Conservation (phyloP, 768 basidiomycete genomes). For the Hericium alpestre region DNA sequence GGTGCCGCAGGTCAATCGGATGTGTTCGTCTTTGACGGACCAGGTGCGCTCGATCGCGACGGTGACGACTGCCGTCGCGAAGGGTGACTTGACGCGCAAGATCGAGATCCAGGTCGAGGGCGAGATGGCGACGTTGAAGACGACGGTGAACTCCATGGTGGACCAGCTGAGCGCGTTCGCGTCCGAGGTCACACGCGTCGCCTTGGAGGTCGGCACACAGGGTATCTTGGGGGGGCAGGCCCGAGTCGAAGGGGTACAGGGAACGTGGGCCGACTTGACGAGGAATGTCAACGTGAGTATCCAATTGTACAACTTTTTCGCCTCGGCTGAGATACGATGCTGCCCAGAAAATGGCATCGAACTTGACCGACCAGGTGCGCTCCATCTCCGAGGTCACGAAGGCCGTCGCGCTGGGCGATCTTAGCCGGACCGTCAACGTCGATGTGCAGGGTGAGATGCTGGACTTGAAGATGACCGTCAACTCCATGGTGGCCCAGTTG, state of each 20-base stretch:
- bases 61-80: slow-evolving; percentile 79
- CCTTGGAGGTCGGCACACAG: slow-evolving; percentile 78
- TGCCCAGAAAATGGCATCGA: slow-evolving; percentile 73
- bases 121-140: slow-evolving; percentile 74
- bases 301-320: not conserved
- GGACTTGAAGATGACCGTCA: slow-evolving; percentile 71
- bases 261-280: slow-evolving; percentile 84
- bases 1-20: slow-evolving; percentile 48
- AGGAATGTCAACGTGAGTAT: slow-evolving; percentile 68
- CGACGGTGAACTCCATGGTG: slow-evolving; percentile 85
- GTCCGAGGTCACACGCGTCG: slow-evolving; percentile 69
- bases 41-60: slow-evolving; percentile 69
- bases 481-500: slow-evolving; percentile 66
- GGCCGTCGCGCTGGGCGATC: slow-evolving; percentile 72
- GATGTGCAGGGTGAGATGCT: slow-evolving; percentile 94
- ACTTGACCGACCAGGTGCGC: slow-evolving; percentile 78
- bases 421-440: slow-evolving; percentile 77
- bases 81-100: slow-evolving; percentile 81
- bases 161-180: slow-evolving; percentile 78
- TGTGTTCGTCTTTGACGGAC: slow-evolving; percentile 69
- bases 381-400: slow-evolving; percentile 83
- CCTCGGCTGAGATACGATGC: not conserved
- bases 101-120: slow-evolving; percentile 80
- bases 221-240: slow-evolving; percentile 86
- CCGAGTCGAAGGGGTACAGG: slow-evolving; percentile 76